phyloP scores from a whole-genome alignment of 805 yeast species.

The Jamesozyma gamospora region DNA sequence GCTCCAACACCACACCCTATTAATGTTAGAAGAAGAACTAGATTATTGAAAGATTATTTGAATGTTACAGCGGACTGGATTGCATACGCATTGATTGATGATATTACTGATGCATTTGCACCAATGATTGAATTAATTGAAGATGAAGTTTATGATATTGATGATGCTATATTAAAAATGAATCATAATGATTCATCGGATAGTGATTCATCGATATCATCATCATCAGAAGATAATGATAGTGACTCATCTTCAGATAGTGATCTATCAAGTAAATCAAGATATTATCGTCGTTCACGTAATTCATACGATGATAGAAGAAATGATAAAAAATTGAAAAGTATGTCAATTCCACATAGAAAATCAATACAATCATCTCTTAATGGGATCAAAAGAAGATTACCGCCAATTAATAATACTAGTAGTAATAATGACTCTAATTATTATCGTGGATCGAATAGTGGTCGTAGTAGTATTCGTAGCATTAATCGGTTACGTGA shows the following conservation, averaged over 20 bases:
- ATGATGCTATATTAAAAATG: conserved; percentile 81
- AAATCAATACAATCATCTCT: too few relatives aligned
- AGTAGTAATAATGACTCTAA: neutral
- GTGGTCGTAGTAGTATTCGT: neutral
- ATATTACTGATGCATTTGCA: conserved; percentile 93
- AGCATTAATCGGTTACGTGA: neutral
- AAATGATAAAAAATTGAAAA: neutral
- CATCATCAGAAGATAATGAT: conserved; percentile 12
- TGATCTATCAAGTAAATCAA: conserved; percentile 5
- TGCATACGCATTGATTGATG: conserved; percentile 92
- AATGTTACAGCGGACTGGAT: conserved; percentile 94
- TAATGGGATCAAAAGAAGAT: too few relatives aligned
- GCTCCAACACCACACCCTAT: conserved; percentile 94
- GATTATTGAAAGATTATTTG: conserved; percentile 76
- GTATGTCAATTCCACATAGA: too few relatives aligned
- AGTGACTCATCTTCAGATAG: too few relatives aligned
- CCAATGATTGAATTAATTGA: conserved; percentile 93
- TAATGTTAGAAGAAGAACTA: conserved; percentile 86
- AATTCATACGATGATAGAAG: neutral
- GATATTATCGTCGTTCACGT: conserved; percentile 1
- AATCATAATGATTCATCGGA: conserved; percentile 52
- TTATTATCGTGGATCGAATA: neutral
- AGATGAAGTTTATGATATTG: conserved; percentile 89
- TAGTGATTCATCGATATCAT: conserved; percentile 30
- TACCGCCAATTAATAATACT: neutral